These are phyloP conservation scores for Aspergillaceae sp. DNA, from an alignment of 2,329 filamentous ascomycete genomes.

Conservation along the genomic window DNA sequence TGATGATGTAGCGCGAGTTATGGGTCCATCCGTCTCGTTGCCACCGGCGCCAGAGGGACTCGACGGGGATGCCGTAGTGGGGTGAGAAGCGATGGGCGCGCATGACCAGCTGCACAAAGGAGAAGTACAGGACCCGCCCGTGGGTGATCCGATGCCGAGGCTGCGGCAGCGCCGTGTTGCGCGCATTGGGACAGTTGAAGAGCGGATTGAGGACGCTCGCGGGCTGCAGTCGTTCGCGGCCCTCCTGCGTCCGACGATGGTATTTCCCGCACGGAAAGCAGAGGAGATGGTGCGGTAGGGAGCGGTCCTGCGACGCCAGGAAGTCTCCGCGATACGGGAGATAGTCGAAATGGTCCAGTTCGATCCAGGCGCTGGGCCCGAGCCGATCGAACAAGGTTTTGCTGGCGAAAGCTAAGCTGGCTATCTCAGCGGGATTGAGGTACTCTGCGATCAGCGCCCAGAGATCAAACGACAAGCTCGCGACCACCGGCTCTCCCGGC, in stretches of 20 bases:
- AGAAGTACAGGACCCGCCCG: slow-evolving; percentile 48
- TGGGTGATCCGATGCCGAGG: slow-evolving; percentile 48
- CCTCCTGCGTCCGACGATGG: slow-evolving; percentile 46
- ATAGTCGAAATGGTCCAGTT: slow-evolving; percentile 37
- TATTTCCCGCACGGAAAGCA: slow-evolving; percentile 51
- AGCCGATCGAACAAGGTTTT: slow-evolving; percentile 40
- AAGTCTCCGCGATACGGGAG: slow-evolving; percentile 42
- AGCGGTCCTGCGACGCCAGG: slow-evolving; percentile 42
- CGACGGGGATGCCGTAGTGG: slow-evolving; percentile 40
- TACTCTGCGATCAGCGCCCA: slow-evolving; percentile 40
- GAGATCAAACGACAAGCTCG: slow-evolving; percentile 36
- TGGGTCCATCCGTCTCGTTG: slow-evolving; percentile 48
- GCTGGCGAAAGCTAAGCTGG: slow-evolving; percentile 42
- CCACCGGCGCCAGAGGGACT: slow-evolving; percentile 47
- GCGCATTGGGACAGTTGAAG: slow-evolving; percentile 47
- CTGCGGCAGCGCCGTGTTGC: slow-evolving; percentile 39
- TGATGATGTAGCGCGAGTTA: slow-evolving; percentile 46
- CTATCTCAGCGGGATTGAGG: slow-evolving; percentile 39
- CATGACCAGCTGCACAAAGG: slow-evolving; percentile 50
- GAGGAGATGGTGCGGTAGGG: slow-evolving; percentile 48
- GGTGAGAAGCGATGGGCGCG: slow-evolving; percentile 42
- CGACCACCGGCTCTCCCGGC: slow-evolving; percentile 36
- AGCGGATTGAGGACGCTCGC: slow-evolving; percentile 48
- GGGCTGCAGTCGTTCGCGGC: slow-evolving; percentile 46
- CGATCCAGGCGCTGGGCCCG: slow-evolving; percentile 32